Conservation (phyloP, 106 monocot species). For the Phalaenopsis aphrodite region DNA sequence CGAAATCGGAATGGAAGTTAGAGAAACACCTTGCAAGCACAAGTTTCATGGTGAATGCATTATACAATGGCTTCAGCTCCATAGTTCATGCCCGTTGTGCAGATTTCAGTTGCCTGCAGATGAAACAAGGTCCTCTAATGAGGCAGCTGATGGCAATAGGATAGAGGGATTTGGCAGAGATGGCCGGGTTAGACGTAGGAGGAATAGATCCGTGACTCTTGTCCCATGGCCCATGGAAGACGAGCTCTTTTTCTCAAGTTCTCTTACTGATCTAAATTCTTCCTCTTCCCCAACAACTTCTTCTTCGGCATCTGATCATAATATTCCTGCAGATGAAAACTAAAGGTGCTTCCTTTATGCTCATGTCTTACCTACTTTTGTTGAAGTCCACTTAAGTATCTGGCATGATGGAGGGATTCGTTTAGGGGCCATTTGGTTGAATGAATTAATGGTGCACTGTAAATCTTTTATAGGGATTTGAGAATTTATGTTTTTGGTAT, state of each 20-base stretch:
- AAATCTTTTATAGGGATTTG: no score
- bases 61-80: slow-evolving; percentile 44
- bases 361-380: not conserved
- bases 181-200: not conserved
- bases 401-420: no score
- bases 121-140: slow-evolving; percentile 16
- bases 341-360: not conserved
- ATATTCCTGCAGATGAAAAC: not conserved
- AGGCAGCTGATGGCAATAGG: not conserved
- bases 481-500: no score
- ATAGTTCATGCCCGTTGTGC: slow-evolving; percentile 51
- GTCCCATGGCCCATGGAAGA: slow-evolving; percentile 22
- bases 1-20: slow-evolving; percentile 29
- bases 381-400: not conserved
- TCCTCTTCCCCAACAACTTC: not conserved
- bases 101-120: slow-evolving; percentile 37
- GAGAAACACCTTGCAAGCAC: slow-evolving; percentile 47
- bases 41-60: slow-evolving; percentile 37
- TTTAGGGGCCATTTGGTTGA: no score
- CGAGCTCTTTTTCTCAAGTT: slow-evolving; percentile 17
- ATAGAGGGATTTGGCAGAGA: not conserved
- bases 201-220: slow-evolving; percentile 5
- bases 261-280: not conserved
- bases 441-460: not conserved
- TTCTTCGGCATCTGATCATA: not conserved